Percentiles rank a stretch among this genome's conserved stretches.
Conservation (phyloP, 306 rosid genomes). For the Fagus sylvatica region DNA sequence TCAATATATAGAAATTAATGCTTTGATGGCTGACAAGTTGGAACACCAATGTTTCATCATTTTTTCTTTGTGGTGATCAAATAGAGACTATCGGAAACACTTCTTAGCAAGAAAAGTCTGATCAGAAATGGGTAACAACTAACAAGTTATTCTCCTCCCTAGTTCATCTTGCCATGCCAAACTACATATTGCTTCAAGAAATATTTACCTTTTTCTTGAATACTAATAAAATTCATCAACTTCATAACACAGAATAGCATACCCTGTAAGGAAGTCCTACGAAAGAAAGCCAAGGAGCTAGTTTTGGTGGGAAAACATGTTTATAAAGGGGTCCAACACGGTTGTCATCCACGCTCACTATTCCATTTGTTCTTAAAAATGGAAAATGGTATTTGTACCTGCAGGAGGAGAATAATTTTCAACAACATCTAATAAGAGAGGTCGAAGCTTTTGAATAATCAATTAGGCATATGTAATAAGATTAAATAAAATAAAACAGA, state of each 20-base stretch:
- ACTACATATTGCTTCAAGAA: not conserved
- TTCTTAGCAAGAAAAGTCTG: not conserved
- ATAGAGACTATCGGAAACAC: not conserved
- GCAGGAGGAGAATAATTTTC: not conserved
- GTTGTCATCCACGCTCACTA: constrained; percentile 24
- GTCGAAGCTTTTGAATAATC: not conserved
- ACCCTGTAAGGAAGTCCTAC: constrained; percentile 18
- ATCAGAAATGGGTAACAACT: not conserved
- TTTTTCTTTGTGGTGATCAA: not conserved
- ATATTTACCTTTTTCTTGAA: not conserved
- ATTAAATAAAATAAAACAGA: too few species aligned
- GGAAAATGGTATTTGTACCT: constrained; percentile 27
- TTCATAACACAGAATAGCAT: not conserved
- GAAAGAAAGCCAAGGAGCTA: constrained; percentile 32
- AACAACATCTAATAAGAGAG: not conserved
- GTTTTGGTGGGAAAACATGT: constrained; percentile 24
- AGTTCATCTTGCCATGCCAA: not conserved
- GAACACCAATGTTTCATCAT: not conserved
- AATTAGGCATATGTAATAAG: not conserved
- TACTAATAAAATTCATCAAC: not conserved
- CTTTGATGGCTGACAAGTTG: not conserved
- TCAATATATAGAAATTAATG: not conserved
- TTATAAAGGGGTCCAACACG: constrained; percentile 17
- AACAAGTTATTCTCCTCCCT: not conserved
- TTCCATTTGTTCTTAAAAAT: constrained; percentile 28